Percentiles rank a stretch among this genome's conserved stretches.
Evolutionary conservation across 768 basidiomycete genomes (phyloP).

Genomic region (Tylopilus felleus): DNA sequence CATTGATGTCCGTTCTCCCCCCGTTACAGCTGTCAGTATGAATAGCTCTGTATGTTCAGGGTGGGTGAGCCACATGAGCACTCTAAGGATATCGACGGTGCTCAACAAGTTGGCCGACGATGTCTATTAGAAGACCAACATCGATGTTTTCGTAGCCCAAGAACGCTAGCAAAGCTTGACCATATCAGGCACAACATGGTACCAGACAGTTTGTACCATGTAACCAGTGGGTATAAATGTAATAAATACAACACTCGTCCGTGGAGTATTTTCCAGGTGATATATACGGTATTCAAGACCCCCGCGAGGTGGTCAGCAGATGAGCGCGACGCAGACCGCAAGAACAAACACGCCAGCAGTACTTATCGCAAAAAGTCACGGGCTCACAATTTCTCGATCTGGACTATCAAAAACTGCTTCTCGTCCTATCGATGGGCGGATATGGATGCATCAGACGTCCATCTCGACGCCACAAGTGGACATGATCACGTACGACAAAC

Average conservation of each 20-base stretch:
- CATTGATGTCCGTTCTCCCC: no score
- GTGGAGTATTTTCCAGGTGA: background rate
- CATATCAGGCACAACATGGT: no score
- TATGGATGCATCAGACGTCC: background rate
- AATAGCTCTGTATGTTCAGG: background rate
- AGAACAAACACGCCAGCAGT: background rate
- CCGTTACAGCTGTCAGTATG: background rate
- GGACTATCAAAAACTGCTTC: slow-evolving; percentile 92
- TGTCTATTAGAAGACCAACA: no score
- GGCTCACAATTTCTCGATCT: slow-evolving; percentile 66
- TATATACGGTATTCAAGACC: background rate
- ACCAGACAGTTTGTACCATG: no score
- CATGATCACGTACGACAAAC: slow-evolving; percentile 60
- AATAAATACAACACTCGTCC: no score
- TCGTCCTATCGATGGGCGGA: slow-evolving; percentile 54
- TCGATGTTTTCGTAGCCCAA: no score
- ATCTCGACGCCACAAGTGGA: background rate
- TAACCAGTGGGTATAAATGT: no score
- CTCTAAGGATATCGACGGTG: background rate
- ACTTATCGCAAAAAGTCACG: no score
- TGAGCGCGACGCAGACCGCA: background rate
- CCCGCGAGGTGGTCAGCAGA: background rate
- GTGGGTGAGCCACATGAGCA: background rate
- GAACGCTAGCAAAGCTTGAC: no score
- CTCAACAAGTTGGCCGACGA: no score